Base-by-base conservation (phyloP, 208 protist species). In the Zelonia costaricensis region DNA sequence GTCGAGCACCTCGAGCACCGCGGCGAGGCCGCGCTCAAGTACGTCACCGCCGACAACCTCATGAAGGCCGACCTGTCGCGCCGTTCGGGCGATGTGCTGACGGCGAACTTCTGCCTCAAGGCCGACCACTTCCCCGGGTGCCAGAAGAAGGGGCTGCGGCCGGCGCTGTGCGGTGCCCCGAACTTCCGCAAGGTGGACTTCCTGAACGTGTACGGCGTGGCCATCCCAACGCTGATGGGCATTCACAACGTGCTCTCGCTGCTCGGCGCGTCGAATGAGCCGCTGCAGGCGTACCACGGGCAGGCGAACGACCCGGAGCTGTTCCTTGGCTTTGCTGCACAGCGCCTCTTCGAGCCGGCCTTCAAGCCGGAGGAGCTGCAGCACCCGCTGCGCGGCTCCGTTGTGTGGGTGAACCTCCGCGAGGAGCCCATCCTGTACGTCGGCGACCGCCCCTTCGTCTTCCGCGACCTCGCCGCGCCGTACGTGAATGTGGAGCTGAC, bases 401-500 rank as follows among this genome's bases (percentile, higher is more conserved):
- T 92, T n/a, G 81, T 95, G 57, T 95, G 89, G 89, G 79, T 95
- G 20, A 95, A 95, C 62, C 63, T 95, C 55, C 83, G 89, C 31
- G 89, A 95, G 62, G 85, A 95, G 70, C 89, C 89, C 10, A 86
- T 95, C 51, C 65, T 95, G 30, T 95, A 95, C 69, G 84, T 95
- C 12, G 89, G 89, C 28, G 89, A 95, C 65, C 74, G 78, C 10
- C 89, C 89, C 9, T 95, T 86, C 53, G 89, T 95, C 38, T 90
- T 95, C 38, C 83, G 89, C 35, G 84, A 95, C 54, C 62, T 95
- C 6, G 83, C 80, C n/a, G 69, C 79, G 13, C 89, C 89, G 35
- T 95, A 95, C 74, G 89, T 95, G 33, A 95, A 95, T 60, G 89
- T 95, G 25, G 89, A 93, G 82, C 73, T 95, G 10, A 93, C 86